Percentiles rank a stretch among this genome's conserved stretches.
Evolutionary conservation across 2,329 filamentous ascomycete genomes (phyloP).

Genomic region (Sporothrix sp.): DNA sequence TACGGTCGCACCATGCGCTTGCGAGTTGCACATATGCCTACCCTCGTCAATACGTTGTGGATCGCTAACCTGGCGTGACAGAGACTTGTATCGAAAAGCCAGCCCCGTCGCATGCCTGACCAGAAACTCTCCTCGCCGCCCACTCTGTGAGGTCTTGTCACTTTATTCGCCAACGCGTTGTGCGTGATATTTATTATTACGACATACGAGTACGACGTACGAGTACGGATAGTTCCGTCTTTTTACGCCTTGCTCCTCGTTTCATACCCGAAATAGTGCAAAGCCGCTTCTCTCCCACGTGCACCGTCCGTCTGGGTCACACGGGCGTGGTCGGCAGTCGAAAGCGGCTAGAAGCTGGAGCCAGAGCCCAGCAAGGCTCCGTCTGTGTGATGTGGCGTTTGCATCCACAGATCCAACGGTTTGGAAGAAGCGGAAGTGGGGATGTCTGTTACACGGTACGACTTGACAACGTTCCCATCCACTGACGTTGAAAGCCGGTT

Average conservation of each 20-base stretch:
- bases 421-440: background rate
- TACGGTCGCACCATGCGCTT: slow-evolving; percentile 15
- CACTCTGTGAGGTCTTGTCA: background rate
- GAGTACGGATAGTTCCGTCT: too few relatives aligned
- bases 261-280: slow-evolving; percentile 8
- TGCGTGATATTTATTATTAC: background rate
- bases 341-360: background rate
- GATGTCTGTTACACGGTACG: too few relatives aligned
- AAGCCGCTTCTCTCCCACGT: slow-evolving; percentile 1
- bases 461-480: too few relatives aligned
- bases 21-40: slow-evolving; percentile 14
- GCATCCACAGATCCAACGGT: background rate
- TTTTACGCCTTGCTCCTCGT: slow-evolving; percentile 1
- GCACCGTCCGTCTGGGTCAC: too few relatives aligned
- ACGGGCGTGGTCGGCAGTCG: slow-evolving; percentile 7
- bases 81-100: slow-evolving; percentile 10
- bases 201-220: too few relatives aligned
- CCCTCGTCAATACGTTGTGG: slow-evolving; percentile 13
- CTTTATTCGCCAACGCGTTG: too few relatives aligned
- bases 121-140: too few relatives aligned
- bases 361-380: background rate
- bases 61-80: slow-evolving; percentile 9
- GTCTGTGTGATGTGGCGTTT: too few relatives aligned
- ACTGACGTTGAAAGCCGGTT: too few relatives aligned
- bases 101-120: too few relatives aligned